phyloP scores from a whole-genome alignment of 1,139 yeast genomes.

The Meyerozyma athensensis region DNA sequence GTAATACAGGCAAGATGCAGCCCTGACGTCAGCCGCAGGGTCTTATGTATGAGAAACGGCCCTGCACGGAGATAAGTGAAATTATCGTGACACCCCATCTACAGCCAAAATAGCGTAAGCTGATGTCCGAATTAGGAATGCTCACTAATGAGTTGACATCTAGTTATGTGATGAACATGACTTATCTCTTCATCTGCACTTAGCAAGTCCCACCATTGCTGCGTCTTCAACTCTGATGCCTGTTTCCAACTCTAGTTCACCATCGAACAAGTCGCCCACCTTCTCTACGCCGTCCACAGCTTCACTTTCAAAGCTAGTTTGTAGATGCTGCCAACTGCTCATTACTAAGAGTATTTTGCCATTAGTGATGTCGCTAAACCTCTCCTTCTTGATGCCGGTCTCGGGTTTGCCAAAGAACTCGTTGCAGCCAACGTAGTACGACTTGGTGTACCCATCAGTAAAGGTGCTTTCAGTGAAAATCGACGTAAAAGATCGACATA shows the following conservation, averaged over 20 bases:
- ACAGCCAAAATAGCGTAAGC: too few relatives aligned
- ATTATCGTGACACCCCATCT: too few relatives aligned
- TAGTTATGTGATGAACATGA: too few relatives aligned
- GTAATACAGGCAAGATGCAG: too few relatives aligned
- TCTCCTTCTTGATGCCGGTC: constrained; percentile 11
- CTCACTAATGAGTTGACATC: too few relatives aligned
- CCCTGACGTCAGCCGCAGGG: too few relatives aligned
- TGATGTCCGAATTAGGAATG: too few relatives aligned
- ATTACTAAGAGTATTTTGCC: constrained; percentile 50
- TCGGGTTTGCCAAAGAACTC: constrained; percentile 44
- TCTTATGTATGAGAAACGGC: too few relatives aligned
- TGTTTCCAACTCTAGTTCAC: constrained; percentile 47
- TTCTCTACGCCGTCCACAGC: constrained; percentile 50
- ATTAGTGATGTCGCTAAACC: constrained; percentile 12
- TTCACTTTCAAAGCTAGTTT: constrained; percentile 45
- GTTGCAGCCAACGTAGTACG: constrained; percentile 63
- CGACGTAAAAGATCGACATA: constrained; percentile 55
- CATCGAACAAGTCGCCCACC: constrained; percentile 66
- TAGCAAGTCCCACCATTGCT: constrained; percentile 56
- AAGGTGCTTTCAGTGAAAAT: constrained; percentile 68
- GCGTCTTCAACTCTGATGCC: constrained; percentile 71
- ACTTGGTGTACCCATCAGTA: constrained; percentile 65
- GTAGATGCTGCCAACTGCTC: constrained; percentile 60
- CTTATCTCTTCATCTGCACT: constrained; percentile 10
- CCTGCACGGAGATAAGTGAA: too few relatives aligned